A percentile compares a stretch with the other conserved stretches of the same genome.
phyloP scores from a whole-genome alignment of 495 filamentous ascomycete species.

The Daldinia childiae region DNA sequence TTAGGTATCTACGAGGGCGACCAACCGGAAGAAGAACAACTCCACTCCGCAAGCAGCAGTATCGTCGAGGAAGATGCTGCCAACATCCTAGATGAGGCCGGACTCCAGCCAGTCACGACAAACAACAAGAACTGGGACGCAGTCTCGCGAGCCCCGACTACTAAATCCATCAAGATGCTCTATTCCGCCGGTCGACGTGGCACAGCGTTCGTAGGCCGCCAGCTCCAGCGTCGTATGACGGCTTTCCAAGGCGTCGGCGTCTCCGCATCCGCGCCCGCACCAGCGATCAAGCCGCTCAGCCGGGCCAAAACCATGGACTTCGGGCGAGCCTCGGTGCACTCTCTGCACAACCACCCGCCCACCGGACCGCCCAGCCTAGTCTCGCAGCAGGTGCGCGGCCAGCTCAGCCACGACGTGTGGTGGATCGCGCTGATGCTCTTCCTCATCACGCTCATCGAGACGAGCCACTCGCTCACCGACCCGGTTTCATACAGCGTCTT shows the following conservation, averaged over 20 bases:
- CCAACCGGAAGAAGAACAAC: constrained; percentile 50
- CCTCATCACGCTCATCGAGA: constrained; percentile 78
- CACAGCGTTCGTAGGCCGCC: constrained; percentile 44
- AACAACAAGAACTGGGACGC: constrained; percentile 31
- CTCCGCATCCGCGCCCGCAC: constrained; percentile 9
- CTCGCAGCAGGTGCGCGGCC: constrained; percentile 74
- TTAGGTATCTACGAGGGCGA: constrained; percentile 67
- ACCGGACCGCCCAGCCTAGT: constrained; percentile 51
- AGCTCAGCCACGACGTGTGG: constrained; percentile 88
- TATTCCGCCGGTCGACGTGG: constrained; percentile 39
- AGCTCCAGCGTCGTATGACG: constrained; percentile 36
- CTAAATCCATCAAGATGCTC: constrained; percentile 36
- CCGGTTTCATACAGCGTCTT: constrained; percentile 79
- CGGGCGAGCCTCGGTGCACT: constrained; percentile 37
- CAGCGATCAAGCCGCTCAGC: constrained; percentile 28
- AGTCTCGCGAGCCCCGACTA: constrained; percentile 29
- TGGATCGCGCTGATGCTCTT: constrained; percentile 77
- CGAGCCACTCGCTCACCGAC: constrained; percentile 66
- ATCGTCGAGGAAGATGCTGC: constrained; percentile 29
- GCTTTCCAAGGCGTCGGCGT: constrained; percentile 46
- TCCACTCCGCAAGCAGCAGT: constrained; percentile 41
- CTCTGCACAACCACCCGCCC: constrained; percentile 32
- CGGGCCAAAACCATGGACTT: constrained; percentile 39
- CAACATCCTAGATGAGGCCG: constrained; percentile 20
- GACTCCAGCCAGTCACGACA: constrained; percentile 25